These are phyloP conservation scores for Fusarium chaquense DNA, from an alignment of 2,329 filamentous ascomycete genomes.

Conservation along the genomic window DNA sequence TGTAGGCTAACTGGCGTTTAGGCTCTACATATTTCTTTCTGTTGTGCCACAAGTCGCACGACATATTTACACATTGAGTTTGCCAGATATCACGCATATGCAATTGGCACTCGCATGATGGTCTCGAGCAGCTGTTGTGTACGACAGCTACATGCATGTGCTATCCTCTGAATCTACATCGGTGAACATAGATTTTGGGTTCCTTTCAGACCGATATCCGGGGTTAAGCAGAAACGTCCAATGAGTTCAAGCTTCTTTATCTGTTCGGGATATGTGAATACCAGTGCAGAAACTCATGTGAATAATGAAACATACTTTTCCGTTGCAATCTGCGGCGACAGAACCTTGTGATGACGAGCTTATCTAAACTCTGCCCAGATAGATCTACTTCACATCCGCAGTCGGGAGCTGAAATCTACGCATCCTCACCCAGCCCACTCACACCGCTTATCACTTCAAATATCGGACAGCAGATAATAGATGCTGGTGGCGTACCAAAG, in stretches of 20 bases:
- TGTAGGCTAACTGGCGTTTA: not conserved
- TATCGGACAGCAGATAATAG: conserved; percentile 24
- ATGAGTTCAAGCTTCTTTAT: conserved; percentile 41
- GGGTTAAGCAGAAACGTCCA: conserved; percentile 20
- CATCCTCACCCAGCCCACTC: not conserved
- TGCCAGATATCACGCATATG: conserved; percentile 1
- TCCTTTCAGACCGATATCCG: conserved; percentile 33
- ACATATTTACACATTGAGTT: conserved; percentile 1
- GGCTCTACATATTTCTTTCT: not conserved
- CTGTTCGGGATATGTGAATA: conserved; percentile 7
- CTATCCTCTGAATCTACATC: conserved; percentile 28
- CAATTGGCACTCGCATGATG: conserved; percentile 8
- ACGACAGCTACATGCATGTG: conserved; percentile 12
- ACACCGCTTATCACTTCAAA: conserved; percentile 34
- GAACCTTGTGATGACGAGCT: not conserved
- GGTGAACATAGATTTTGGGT: conserved; percentile 24
- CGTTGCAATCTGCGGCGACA: not conserved
- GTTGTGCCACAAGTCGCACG: conserved; percentile 6
- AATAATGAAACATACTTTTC: conserved; percentile 11
- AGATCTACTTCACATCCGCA: conserved; percentile 10
- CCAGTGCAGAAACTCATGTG: conserved; percentile 7
- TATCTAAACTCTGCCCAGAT: not conserved
- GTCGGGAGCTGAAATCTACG: conserved; percentile 3
- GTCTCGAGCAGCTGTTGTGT: conserved; percentile 11
- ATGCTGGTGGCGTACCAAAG: conserved; percentile 25